Evolutionary conservation across 768 basidiomycete genomes (phyloP).

Genomic region (Hericium alpestre): DNA sequence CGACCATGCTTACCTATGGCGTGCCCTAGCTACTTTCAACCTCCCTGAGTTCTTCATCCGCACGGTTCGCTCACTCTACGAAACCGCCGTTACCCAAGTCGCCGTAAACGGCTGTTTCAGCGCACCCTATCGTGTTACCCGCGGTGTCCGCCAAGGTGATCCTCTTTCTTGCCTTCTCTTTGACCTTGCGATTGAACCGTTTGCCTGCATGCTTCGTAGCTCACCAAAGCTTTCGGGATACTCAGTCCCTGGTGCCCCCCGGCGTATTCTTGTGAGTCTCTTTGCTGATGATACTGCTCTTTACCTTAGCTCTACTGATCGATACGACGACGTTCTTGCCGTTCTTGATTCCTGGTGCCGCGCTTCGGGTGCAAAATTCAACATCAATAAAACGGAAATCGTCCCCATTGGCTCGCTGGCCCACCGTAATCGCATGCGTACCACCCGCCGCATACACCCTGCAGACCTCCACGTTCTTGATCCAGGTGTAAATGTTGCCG

Average conservation of each 20-base stretch:
- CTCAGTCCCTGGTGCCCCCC: too few relatives aligned
- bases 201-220: slow-evolving; percentile 1
- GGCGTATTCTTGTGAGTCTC: background rate
- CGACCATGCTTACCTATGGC: slow-evolving; percentile 5
- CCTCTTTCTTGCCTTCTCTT: slow-evolving; percentile 11
- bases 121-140: background rate
- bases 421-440: background rate
- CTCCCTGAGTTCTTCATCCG: background rate
- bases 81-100: background rate
- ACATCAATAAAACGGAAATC: slow-evolving; percentile 28
- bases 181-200: slow-evolving; percentile 6
- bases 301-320: slow-evolving; percentile 21
- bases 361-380: slow-evolving; percentile 32
- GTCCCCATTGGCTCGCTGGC: slow-evolving; percentile 22
- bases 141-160: slow-evolving; percentile 8
- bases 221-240: background rate
- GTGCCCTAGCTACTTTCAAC: too few relatives aligned
- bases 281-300: background rate
- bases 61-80: background rate
- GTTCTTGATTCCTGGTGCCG: slow-evolving; percentile 31
- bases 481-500: background rate
- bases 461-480: too few relatives aligned
- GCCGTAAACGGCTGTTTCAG: background rate
- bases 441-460: background rate
- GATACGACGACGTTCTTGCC: slow-evolving; percentile 11